Conservation (phyloP, 2,329 filamentous ascomycete species). For the Exophiala xenobiotica region DNA sequence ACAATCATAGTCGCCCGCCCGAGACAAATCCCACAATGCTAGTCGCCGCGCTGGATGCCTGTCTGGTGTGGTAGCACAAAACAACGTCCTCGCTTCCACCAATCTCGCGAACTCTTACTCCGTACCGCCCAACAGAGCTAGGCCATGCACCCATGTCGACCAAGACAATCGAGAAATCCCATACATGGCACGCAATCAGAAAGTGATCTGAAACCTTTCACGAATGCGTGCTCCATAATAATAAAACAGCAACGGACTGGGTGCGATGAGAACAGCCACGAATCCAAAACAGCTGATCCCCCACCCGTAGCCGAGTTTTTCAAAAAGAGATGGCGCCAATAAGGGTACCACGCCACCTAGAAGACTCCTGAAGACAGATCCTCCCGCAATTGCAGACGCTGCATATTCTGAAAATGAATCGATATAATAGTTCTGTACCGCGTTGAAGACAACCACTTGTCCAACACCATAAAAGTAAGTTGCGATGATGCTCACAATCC, state of each 20-base stretch:
- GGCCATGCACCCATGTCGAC: not conserved
- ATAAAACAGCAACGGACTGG: slow-evolving; percentile 52
- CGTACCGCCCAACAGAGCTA: not conserved
- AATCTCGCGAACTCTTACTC: not conserved
- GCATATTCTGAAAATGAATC: slow-evolving; percentile 48
- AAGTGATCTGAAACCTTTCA: slow-evolving; percentile 39
- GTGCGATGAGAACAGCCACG: slow-evolving; percentile 45
- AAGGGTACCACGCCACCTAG: slow-evolving; percentile 51
- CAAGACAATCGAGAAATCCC: not conserved
- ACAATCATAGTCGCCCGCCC: not conserved
- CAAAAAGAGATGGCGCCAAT: slow-evolving; percentile 46
- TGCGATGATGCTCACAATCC: slow-evolving; percentile 46
- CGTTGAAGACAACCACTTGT: slow-evolving; percentile 54
- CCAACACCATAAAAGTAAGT: slow-evolving; percentile 52
- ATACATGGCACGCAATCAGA: slow-evolving; percentile 4
- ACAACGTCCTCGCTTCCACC: not conserved
- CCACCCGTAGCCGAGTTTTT: slow-evolving; percentile 40
- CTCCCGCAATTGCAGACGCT: slow-evolving; percentile 48
- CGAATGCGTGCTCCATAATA: slow-evolving; percentile 48
- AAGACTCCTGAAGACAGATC: slow-evolving; percentile 47
- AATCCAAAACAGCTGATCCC: slow-evolving; percentile 50
- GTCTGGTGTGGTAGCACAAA: slow-evolving; percentile 1
- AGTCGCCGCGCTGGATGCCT: not conserved
- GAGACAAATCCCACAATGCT: not conserved
- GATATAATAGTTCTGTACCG: slow-evolving; percentile 49